phyloP scores from a whole-genome alignment of 768 basidiomycete species.

The Lactifluus subvellereus region DNA sequence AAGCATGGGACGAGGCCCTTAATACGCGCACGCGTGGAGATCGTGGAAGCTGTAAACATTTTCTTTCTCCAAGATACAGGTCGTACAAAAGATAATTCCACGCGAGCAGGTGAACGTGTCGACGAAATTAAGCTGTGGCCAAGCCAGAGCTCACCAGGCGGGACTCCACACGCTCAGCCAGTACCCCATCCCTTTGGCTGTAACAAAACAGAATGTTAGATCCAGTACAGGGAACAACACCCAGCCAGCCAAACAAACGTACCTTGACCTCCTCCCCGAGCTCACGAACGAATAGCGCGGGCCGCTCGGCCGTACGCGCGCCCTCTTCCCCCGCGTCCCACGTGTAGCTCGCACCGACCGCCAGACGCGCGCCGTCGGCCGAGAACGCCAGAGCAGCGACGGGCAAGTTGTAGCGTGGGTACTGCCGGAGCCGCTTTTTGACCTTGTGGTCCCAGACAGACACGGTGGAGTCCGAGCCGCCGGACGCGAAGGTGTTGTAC shows the following conservation, averaged over 20 bases:
- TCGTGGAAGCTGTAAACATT: not conserved
- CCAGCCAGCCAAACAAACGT: slow-evolving; percentile 20
- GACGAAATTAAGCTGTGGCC: not conserved
- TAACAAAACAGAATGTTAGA: not conserved
- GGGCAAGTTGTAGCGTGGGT: slow-evolving; percentile 67
- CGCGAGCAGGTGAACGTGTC: not conserved
- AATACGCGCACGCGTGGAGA: not conserved
- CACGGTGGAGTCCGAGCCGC: slow-evolving; percentile 89
- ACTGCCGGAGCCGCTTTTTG: slow-evolving; percentile 91
- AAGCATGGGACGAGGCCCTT: not conserved
- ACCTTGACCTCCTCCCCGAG: slow-evolving; percentile 79
- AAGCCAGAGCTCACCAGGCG: not conserved
- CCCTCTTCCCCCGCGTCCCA: slow-evolving; percentile 86
- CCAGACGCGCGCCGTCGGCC: slow-evolving; percentile 74
- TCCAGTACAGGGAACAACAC: not conserved
- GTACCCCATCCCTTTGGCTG: slow-evolving; percentile 18
- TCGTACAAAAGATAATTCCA: not conserved
- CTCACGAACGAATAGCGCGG: slow-evolving; percentile 54
- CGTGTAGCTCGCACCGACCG: slow-evolving; percentile 81
- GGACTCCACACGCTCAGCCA: not conserved
- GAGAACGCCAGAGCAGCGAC: slow-evolving; percentile 83
- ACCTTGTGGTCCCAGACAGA: slow-evolving; percentile 97
- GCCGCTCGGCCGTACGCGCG: slow-evolving; percentile 55
- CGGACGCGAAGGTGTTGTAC: slow-evolving; percentile 95
- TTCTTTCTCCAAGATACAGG: not conserved